Evolutionary conservation across 331 rosid species (phyloP).

Genomic region (Quercus lobata): DNA sequence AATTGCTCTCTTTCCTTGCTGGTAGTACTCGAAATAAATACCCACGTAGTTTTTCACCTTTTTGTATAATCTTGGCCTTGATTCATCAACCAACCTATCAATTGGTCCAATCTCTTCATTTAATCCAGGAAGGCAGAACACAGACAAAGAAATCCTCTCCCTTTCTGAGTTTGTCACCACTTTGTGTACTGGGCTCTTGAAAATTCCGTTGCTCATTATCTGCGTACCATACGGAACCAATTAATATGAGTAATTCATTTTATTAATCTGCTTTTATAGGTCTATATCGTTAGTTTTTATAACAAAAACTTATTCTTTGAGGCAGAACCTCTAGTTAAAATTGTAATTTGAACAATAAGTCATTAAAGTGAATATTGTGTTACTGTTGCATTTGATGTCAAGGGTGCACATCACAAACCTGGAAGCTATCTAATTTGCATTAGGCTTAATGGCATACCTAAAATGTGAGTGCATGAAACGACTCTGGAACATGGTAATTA

Average conservation of each 20-base stretch:
- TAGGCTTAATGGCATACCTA: too few species aligned
- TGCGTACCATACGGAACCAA: slow-evolving; percentile 21
- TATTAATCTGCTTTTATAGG: not conserved
- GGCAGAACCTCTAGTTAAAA: not conserved
- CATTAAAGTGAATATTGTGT: not conserved
- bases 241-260: not conserved
- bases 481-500: not conserved
- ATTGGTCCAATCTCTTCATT: slow-evolving; percentile 47
- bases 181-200: slow-evolving; percentile 56
- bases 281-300: not conserved
- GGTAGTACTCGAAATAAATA: slow-evolving; percentile 37
- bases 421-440: too few species aligned
- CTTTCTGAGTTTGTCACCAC: slow-evolving; percentile 41
- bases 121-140: slow-evolving; percentile 36
- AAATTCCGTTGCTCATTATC: slow-evolving; percentile 60
- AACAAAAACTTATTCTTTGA: not conserved
- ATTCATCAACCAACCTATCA: slow-evolving; percentile 32
- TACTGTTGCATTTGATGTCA: too few species aligned
- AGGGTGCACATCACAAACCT: too few species aligned
- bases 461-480: too few species aligned
- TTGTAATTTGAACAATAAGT: not conserved
- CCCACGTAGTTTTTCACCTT: slow-evolving; percentile 32
- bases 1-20: slow-evolving; percentile 43
- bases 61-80: slow-evolving; percentile 44
- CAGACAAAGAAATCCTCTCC: slow-evolving; percentile 44